A percentile compares a stretch with the other conserved stretches of the same genome.
These are phyloP conservation scores for Jackrogersella minutella DNA, from an alignment of 495 filamentous ascomycete genomes.

Conservation along the genomic window DNA sequence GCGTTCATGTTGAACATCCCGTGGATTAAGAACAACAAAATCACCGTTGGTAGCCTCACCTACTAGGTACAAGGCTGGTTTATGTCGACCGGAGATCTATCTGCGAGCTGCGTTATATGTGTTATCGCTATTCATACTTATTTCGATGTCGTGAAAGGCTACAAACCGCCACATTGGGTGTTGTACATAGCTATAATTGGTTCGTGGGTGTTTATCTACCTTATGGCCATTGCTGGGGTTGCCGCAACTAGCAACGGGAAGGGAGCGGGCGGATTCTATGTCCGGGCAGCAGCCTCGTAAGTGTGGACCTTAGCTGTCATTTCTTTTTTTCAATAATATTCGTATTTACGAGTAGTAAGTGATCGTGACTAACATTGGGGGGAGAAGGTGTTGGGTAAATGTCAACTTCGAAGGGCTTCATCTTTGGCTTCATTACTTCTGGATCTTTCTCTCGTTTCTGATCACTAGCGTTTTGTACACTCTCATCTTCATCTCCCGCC, in stretches of 20 bases:
- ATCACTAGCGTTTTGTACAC: constrained; percentile 70
- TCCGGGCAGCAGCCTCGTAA: constrained; percentile 71
- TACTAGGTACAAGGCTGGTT: constrained; percentile 79
- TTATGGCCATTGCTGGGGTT: constrained; percentile 65
- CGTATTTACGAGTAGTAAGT: not conserved
- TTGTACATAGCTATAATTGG: constrained; percentile 61
- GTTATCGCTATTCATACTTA: constrained; percentile 77
- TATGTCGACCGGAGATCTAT: constrained; percentile 73
- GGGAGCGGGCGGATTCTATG: constrained; percentile 61
- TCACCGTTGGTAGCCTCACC: constrained; percentile 61
- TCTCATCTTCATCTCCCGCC: constrained; percentile 70
- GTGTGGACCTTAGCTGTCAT: constrained; percentile 23
- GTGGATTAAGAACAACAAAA: constrained; percentile 64
- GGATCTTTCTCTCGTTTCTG: constrained; percentile 77
- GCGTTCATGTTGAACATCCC: constrained; percentile 72
- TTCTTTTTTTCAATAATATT: not conserved
- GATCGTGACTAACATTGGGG: not conserved
- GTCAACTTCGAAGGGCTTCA: constrained; percentile 65
- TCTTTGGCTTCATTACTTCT: constrained; percentile 79
- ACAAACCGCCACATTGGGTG: constrained; percentile 60
- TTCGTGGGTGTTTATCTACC: constrained; percentile 67
- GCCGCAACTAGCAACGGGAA: constrained; percentile 57
- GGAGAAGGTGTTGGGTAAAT: constrained; percentile 71
- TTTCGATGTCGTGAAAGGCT: constrained; percentile 66
- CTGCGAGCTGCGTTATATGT: constrained; percentile 73